Evolutionary conservation across 176 grass and related monocot genomes (phyloP).

Genomic region (Ananas comosus): DNA sequence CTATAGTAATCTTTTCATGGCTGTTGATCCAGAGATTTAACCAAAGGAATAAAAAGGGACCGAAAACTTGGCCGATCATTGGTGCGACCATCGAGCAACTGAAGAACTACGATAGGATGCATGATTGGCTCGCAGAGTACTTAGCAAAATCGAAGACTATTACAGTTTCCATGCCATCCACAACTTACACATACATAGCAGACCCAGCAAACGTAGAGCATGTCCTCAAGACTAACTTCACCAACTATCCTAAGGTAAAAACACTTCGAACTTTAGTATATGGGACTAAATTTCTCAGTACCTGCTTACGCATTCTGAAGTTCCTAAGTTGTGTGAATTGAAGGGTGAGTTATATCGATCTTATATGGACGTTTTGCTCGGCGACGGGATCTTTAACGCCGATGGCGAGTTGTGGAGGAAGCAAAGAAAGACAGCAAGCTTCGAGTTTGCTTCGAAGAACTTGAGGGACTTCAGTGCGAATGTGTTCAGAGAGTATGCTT

Average conservation of each 20-base stretch:
- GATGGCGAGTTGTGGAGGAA: conserved; percentile 87
- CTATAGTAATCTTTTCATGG: conserved; percentile 47
- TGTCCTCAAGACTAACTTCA: conserved; percentile 87
- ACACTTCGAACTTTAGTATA: not conserved
- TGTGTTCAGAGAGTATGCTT: conserved; percentile 78
- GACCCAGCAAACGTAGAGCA: conserved; percentile 83
- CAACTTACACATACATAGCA: conserved; percentile 85
- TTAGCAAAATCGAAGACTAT: conserved; percentile 45
- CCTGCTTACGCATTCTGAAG: not conserved
- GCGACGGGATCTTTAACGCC: conserved; percentile 87
- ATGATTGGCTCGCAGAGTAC: conserved; percentile 80
- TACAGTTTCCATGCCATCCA: conserved; percentile 78
- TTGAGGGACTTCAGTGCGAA: conserved; percentile 73
- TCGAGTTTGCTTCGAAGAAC: conserved; percentile 91
- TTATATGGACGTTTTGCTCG: conserved; percentile 87
- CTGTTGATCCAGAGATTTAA: conserved; percentile 58
- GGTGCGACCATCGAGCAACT: conserved; percentile 70
- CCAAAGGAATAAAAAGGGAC: conserved; percentile 58
- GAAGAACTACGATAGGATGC: conserved; percentile 86
- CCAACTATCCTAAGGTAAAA: conserved; percentile 90
- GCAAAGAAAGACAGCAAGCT: conserved; percentile 92
- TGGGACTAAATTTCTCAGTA: not conserved
- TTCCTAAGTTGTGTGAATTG: conserved; percentile 8
- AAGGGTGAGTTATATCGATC: conserved; percentile 65
- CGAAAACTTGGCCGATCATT: conserved; percentile 70